Evolutionary conservation across 306 rosid species (phyloP).

Genomic region (Quercus mongolica): DNA sequence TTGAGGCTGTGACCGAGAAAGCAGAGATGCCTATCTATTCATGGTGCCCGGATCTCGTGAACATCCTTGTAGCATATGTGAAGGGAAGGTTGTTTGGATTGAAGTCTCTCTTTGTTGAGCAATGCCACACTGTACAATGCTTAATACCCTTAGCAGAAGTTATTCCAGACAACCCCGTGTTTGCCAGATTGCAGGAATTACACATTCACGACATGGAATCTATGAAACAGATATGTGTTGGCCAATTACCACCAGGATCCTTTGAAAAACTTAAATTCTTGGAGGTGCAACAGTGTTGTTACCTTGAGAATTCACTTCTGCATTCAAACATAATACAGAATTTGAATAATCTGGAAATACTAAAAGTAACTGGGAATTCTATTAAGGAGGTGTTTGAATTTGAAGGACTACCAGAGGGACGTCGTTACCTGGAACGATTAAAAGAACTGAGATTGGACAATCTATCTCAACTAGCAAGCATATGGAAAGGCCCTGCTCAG

Average conservation of each 20-base stretch:
- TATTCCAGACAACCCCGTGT: neutral
- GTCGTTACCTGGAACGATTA: neutral
- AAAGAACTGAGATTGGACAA: no score
- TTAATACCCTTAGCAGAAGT: neutral
- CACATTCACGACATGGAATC: neutral
- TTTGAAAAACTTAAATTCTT: constrained; percentile 1
- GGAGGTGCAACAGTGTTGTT: neutral
- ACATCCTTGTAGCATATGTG: neutral
- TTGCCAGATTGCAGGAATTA: constrained; percentile 1
- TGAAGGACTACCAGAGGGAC: neutral
- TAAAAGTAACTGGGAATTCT: rapidly evolving
- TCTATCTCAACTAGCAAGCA: neutral
- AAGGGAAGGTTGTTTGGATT: no score
- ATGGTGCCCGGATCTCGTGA: neutral
- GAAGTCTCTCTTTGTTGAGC: neutral
- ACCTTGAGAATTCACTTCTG: neutral
- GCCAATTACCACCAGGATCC: constrained; percentile 1
- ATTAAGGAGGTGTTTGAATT: neutral
- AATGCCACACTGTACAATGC: neutral
- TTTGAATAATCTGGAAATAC: neutral
- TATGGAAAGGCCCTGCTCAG: neutral
- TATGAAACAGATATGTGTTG: neutral
- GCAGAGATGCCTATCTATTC: neutral
- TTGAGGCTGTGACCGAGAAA: neutral
- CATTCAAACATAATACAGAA: neutral